Conservation (phyloP, 352 stramenopile genomes). For the Phytophthora sp. region DNA sequence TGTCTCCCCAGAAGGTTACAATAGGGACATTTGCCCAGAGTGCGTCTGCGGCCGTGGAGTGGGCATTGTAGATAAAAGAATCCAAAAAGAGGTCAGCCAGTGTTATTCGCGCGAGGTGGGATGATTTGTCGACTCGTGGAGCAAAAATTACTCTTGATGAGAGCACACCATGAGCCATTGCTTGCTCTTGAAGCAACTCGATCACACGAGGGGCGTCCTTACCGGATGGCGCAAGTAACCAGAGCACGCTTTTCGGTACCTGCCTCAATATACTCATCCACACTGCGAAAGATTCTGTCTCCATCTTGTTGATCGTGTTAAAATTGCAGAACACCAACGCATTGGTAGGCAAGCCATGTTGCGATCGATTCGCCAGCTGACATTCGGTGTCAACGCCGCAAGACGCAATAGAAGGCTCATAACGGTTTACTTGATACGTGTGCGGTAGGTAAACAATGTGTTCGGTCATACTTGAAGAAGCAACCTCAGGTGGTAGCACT, state of each 20-base stretch:
- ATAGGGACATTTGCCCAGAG: constrained; percentile 91
- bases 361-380: constrained; percentile 17
- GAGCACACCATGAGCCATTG: constrained; percentile 66
- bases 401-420: constrained; percentile 45
- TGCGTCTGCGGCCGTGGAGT: constrained; percentile 93
- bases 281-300: constrained; percentile 81
- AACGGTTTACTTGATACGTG: constrained; percentile 93
- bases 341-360: constrained; percentile 37
- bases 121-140: constrained; percentile 51
- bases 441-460: constrained; percentile 89
- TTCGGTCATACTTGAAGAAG: constrained; percentile 66
- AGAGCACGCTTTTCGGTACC: constrained; percentile 86
- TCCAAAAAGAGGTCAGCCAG: constrained; percentile 95
- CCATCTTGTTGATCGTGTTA: constrained; percentile 95
- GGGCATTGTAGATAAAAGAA: constrained; percentile 95
- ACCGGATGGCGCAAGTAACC: constrained; percentile 69
- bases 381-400: constrained; percentile 32
- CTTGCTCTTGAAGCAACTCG: constrained; percentile 53
- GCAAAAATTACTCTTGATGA: constrained; percentile 76
- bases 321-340: constrained; percentile 91
- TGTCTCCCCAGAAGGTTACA: constrained; percentile 83
- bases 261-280: constrained; percentile 91
- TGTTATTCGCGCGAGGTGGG: constrained; percentile 83
- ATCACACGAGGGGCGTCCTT: constrained; percentile 19
- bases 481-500: constrained; percentile 66